These are phyloP conservation scores for Dispira simplex DNA, from an alignment of 192 early-diverging fungal species.

Conservation along the genomic window DNA sequence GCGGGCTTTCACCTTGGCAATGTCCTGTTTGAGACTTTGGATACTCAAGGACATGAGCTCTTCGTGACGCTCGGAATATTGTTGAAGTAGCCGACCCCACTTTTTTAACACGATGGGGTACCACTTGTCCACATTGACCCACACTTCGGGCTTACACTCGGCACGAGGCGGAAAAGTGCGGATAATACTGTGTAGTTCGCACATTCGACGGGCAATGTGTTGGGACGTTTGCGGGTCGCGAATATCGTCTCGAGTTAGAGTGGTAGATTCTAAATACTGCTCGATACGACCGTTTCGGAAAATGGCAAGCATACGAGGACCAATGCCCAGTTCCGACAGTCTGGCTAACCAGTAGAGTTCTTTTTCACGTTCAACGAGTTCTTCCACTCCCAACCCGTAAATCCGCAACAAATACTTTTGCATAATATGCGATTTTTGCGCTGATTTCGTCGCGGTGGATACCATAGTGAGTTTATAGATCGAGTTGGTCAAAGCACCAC, in stretches of 20 bases:
- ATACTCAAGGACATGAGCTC: conserved; percentile 21
- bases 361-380: conserved; percentile 58
- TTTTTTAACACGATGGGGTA: conserved; percentile 21
- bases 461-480: conserved; percentile 22
- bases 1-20: conserved; percentile 27
- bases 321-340: conserved; percentile 52
- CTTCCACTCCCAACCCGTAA: conserved; percentile 67
- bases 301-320: conserved; percentile 51
- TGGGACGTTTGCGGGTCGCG: conserved; percentile 39
- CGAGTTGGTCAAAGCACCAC: conserved; percentile 61
- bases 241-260: conserved; percentile 53
- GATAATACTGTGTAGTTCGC: conserved; percentile 56
- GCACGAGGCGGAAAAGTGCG: conserved; percentile 36
- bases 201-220: conserved; percentile 57
- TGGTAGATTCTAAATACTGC: conserved; percentile 60
- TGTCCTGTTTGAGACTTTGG: conserved; percentile 19
- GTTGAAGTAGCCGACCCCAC: conserved; percentile 13
- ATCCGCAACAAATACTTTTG: conserved; percentile 39
- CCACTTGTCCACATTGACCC: conserved; percentile 53
- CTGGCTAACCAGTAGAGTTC: conserved; percentile 67
- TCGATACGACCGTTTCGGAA: conserved; percentile 82
- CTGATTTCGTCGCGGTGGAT: conserved; percentile 9
- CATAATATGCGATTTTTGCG: conserved; percentile 9
- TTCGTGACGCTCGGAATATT: conserved; percentile 13
- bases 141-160: conserved; percentile 38